A percentile compares a stretch with the other conserved stretches of the same genome.
phyloP scores from a whole-genome alignment of 2,329 filamentous ascomycete genomes.

The Didymella exigua region DNA sequence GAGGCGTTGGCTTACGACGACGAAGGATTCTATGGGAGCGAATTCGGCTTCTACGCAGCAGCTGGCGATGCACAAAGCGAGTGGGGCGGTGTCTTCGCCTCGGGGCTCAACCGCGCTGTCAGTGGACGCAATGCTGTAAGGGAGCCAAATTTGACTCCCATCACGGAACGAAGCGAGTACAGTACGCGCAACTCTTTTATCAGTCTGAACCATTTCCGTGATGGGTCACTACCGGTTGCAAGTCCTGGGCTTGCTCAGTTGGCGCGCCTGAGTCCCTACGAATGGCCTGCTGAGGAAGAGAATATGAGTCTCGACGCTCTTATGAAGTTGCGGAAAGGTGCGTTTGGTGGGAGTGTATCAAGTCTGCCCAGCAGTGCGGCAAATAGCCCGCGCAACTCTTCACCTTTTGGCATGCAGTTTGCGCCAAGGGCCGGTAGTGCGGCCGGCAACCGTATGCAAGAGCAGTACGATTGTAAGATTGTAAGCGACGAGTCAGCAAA shows the following conservation, averaged over 20 bases:
- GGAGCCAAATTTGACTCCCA: slow-evolving; percentile 92
- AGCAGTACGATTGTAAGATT: slow-evolving; percentile 29
- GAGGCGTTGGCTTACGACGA: slow-evolving; percentile 90
- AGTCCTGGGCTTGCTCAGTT: slow-evolving; percentile 76
- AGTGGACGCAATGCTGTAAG: slow-evolving; percentile 69
- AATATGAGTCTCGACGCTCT: slow-evolving; percentile 77
- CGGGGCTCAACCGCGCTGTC: slow-evolving; percentile 68
- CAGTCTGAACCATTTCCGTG: slow-evolving; percentile 64
- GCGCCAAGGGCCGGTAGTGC: slow-evolving; percentile 37
- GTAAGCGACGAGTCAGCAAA: slow-evolving; percentile 37
- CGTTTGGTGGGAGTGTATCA: slow-evolving; percentile 81
- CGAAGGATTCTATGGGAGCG: slow-evolving; percentile 92
- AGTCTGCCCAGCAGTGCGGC: slow-evolving; percentile 64
- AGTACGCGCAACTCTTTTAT: slow-evolving; percentile 92
- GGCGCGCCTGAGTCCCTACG: slow-evolving; percentile 62
- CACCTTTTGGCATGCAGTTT: slow-evolving; percentile 47
- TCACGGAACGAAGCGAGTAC: slow-evolving; percentile 94
- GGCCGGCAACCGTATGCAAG: slow-evolving; percentile 36
- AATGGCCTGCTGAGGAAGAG: slow-evolving; percentile 60
- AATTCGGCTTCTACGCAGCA: slow-evolving; percentile 92
- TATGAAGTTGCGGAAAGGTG: slow-evolving; percentile 72
- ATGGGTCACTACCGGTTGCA: slow-evolving; percentile 60
- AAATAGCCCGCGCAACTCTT: slow-evolving; percentile 46
- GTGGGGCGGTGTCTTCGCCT: slow-evolving; percentile 87
- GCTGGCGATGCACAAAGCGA: slow-evolving; percentile 64